phyloP scores from a whole-genome alignment of 352 stramenopile genomes.

The Globisporangium rhizosaccharum region DNA sequence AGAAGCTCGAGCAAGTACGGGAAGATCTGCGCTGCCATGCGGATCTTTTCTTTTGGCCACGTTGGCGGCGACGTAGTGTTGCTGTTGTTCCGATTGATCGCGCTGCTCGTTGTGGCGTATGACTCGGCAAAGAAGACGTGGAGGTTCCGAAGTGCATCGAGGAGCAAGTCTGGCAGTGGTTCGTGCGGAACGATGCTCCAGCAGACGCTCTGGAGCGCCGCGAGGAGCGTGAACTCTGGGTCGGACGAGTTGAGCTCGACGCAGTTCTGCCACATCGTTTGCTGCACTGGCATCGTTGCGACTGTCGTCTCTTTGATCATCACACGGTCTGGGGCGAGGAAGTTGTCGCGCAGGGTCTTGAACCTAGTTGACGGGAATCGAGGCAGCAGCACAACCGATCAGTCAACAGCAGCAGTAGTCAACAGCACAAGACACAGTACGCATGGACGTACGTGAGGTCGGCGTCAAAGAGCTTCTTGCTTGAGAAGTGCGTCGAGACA shows the following conservation, averaged over 20 bases:
- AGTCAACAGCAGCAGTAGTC: not conserved
- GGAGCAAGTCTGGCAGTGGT: slow-evolving; percentile 27
- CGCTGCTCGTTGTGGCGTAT: not conserved
- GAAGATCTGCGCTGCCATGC: slow-evolving; percentile 27
- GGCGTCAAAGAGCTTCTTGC: slow-evolving; percentile 32
- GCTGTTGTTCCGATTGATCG: not conserved
- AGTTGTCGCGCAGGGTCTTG: slow-evolving; percentile 46
- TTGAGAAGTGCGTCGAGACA: slow-evolving; percentile 33
- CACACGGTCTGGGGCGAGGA: slow-evolving; percentile 40
- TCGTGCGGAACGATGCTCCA: slow-evolving; percentile 34
- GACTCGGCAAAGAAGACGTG: slow-evolving; percentile 24
- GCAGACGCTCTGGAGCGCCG: slow-evolving; percentile 20
- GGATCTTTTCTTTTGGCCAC: slow-evolving; percentile 31
- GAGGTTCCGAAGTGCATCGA: slow-evolving; percentile 31
- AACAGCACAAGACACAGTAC: not conserved
- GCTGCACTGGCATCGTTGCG: slow-evolving; percentile 8
- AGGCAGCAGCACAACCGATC: not conserved
- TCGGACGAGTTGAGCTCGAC: slow-evolving; percentile 38
- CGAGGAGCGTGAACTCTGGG: slow-evolving; percentile 32
- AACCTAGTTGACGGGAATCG: slow-evolving; percentile 23
- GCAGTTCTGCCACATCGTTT: slow-evolving; percentile 25
- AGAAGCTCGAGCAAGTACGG: slow-evolving; percentile 33
- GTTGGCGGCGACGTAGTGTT: not conserved
- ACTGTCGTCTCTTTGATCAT: slow-evolving; percentile 43
- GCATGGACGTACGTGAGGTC: slow-evolving; percentile 28